Conservation (phyloP, 2,329 filamentous ascomycete genomes). For the Thermothelomyces thermophilus region DNA sequence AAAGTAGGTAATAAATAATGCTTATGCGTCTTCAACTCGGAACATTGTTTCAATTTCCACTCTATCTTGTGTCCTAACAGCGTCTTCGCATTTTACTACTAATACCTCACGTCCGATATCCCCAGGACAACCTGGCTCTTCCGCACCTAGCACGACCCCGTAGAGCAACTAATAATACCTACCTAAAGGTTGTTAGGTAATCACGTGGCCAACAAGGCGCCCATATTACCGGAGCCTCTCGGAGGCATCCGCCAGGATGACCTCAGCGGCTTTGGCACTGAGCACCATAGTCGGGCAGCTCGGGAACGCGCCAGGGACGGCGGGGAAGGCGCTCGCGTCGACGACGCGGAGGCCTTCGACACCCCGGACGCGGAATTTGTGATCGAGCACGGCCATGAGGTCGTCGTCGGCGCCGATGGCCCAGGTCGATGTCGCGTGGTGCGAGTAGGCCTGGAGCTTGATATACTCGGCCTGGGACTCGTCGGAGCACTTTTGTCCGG, state of each 20-base stretch:
- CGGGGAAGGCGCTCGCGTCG: slow-evolving; percentile 52
- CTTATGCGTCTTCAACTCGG: too few relatives aligned
- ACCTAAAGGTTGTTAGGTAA: too few relatives aligned
- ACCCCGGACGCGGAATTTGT: slow-evolving; percentile 51
- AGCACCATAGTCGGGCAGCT: slow-evolving; percentile 47
- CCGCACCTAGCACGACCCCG: too few relatives aligned
- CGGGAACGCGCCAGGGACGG: slow-evolving; percentile 42
- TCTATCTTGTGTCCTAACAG: too few relatives aligned
- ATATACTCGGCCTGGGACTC: slow-evolving; percentile 27
- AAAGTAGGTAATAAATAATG: too few relatives aligned
- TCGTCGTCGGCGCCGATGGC: slow-evolving; percentile 52
- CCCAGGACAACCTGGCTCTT: too few relatives aligned
- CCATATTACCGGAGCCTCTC: not conserved
- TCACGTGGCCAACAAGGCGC: too few relatives aligned
- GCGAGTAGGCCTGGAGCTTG: slow-evolving; percentile 45
- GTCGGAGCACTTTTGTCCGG: slow-evolving; percentile 18
- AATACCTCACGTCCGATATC: too few relatives aligned
- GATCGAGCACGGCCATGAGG: slow-evolving; percentile 50
- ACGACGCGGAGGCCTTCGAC: slow-evolving; percentile 52
- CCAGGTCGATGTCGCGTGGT: slow-evolving; percentile 52
- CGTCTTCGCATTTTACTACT: too few relatives aligned
- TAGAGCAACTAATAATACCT: too few relatives aligned
- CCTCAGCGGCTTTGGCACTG: slow-evolving; percentile 54
- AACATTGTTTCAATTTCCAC: too few relatives aligned
- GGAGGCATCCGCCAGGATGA: slow-evolving; percentile 21